Evolutionary conservation across 2,329 filamentous ascomycete genomes (phyloP), one percentile per base, ranked within the genome.

Genomic region (Aschersonia sp.): DNA sequence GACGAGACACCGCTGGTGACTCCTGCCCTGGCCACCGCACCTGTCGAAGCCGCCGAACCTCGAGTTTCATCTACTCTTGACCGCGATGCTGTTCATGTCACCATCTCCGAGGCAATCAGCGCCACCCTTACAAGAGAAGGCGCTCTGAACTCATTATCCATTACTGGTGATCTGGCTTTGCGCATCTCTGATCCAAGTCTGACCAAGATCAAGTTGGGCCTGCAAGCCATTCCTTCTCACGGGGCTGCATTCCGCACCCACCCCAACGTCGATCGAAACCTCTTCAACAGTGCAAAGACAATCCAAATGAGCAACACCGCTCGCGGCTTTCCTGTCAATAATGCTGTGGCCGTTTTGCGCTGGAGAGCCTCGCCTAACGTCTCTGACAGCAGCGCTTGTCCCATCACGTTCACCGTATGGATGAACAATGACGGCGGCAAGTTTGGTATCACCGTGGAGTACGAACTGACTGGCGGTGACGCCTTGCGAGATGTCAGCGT

Each of bases 361-460:
- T 98, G 92, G 92, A 85, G 88, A 59, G 84, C 87, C 29, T 80
- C 82, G 12, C 85, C 87, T 45, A 88, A 87, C 66, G 74, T 77
- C 2, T 88, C 94, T 55, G 87, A 94, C 56, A 68, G 83, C 37
- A 81, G 80, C 52, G 79, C 89, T 47, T 81, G 94, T 39, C 92
- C 92, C 6, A 92, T 98, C 59, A 92, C 85, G 39, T 97, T 98
- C 65, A 96, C 88, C 2, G 90, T 96, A 39, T 98, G 92, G 92
- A 87, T 94, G 51, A 96, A 95, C 67, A 88, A 89, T 65, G 84
- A 86, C 44, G 79, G 83, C 44, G 79, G 81, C 61, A 88, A 83
- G 58, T 94, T 83, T 65, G 94, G 85, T 54, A 79, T 98, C 60
- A 98, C 90, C 2, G 79, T 97, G 35, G 92, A 97, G 66, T 98